Percentiles rank a stretch among this genome's conserved stretches.
Conservation (phyloP, 1,284 basidiomycete species). For the Neolentinus lepideus region DNA sequence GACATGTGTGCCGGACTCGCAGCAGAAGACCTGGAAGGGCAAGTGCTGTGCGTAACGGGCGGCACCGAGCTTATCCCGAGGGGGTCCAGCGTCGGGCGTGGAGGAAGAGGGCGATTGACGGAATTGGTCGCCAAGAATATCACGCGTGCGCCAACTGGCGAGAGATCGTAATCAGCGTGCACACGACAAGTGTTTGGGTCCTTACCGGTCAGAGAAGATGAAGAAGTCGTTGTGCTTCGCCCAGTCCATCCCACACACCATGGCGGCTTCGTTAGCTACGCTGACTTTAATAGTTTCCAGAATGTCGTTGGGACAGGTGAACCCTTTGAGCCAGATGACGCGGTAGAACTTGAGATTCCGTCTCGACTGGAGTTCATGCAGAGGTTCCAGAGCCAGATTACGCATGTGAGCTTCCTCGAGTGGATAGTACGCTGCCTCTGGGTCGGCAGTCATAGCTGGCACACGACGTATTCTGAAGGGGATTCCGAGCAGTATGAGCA, state of each 20-base stretch:
- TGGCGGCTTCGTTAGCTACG: conserved; percentile 82
- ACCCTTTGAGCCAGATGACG: conserved; percentile 95
- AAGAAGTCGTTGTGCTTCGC: conserved; percentile 94
- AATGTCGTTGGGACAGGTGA: conserved; percentile 95
- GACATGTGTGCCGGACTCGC: conserved; percentile 92
- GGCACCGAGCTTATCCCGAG: conserved; percentile 75
- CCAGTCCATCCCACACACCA: conserved; percentile 99
- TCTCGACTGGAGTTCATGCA: conserved; percentile 75
- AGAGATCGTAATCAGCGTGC: neutral
- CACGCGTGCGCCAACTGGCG: conserved; percentile 84
- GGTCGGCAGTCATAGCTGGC: conserved; percentile 83
- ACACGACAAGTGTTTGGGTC: conserved; percentile 2
- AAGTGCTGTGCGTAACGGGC: conserved; percentile 83
- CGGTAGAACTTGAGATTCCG: conserved; percentile 79
- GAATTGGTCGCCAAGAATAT: conserved; percentile 94
- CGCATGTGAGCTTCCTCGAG: conserved; percentile 89
- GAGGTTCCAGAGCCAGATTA: conserved; percentile 84
- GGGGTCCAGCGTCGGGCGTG: conserved; percentile 84
- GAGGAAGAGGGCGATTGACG: conserved; percentile 90
- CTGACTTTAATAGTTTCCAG: conserved; percentile 89
- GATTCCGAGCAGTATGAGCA: conserved; percentile 83
- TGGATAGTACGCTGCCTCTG: conserved; percentile 85
- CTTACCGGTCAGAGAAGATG: conserved; percentile 90
- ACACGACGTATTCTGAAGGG: conserved; percentile 87
- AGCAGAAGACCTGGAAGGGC: conserved; percentile 96